Conservation (phyloP, 805 yeast species). For the Candida pseudoglaebosa region DNA sequence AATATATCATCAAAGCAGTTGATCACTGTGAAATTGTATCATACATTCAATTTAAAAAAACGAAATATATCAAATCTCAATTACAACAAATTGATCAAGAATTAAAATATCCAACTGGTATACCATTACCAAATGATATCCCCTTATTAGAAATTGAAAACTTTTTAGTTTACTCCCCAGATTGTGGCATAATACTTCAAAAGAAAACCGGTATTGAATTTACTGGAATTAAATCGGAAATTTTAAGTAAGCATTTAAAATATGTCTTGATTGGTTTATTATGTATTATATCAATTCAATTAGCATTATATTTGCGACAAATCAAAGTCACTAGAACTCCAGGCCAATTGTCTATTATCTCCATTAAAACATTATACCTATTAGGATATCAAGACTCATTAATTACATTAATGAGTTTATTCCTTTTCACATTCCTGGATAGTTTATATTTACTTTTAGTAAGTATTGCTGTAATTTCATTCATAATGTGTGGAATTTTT, state of each 20-base stretch:
- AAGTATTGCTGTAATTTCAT: slow-evolving; percentile 64
- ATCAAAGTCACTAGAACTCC: slow-evolving; percentile 74
- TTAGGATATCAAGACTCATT: slow-evolving; percentile 72
- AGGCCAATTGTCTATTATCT: slow-evolving; percentile 68
- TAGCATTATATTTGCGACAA: slow-evolving; percentile 59
- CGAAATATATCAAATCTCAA: slow-evolving; percentile 50
- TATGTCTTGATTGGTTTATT: slow-evolving; percentile 41
- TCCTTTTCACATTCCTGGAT: slow-evolving; percentile 52
- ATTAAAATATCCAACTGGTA: slow-evolving; percentile 66
- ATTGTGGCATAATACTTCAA: slow-evolving; percentile 64
- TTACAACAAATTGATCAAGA: slow-evolving; percentile 68
- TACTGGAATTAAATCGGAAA: slow-evolving; percentile 59
- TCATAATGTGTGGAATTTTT: slow-evolving; percentile 67
- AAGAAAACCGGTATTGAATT: slow-evolving; percentile 15
- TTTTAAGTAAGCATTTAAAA: slow-evolving; percentile 34
- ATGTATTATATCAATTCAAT: slow-evolving; percentile 45
- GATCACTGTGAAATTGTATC: slow-evolving; percentile 66
- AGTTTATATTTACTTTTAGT: slow-evolving; percentile 64
- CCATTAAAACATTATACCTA: slow-evolving; percentile 51
- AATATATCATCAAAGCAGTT: slow-evolving; percentile 26
- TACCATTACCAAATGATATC: slow-evolving; percentile 53
- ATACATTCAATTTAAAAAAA: slow-evolving; percentile 66
- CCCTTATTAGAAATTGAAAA: slow-evolving; percentile 55
- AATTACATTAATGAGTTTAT: slow-evolving; percentile 56
- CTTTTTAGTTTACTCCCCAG: slow-evolving; percentile 79